Percentiles rank a stretch among this genome's conserved stretches.
Conservation (phyloP, 164 flowering plant genomes). For the Annona squamosa region DNA sequence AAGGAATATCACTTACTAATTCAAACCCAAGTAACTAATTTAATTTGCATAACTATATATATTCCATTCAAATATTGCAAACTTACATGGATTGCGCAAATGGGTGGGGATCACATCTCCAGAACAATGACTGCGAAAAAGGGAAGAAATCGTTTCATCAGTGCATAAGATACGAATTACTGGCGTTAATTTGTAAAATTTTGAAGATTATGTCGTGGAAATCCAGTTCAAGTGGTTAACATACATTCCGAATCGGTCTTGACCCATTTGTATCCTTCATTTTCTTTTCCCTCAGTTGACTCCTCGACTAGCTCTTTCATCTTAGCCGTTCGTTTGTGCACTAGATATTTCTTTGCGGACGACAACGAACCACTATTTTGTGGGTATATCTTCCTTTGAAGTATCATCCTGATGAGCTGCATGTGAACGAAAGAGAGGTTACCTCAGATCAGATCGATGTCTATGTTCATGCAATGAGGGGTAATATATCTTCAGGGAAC, state of each 20-base stretch:
- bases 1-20: no score
- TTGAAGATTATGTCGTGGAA: not conserved
- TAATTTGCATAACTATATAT: no score
- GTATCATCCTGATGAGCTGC: constrained; percentile 63
- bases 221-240: not conserved
- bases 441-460: constrained; percentile 3
- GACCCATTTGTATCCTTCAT: constrained; percentile 64
- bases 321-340: constrained; percentile 25
- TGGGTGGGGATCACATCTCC: constrained; percentile 35
- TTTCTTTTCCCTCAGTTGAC: constrained; percentile 11
- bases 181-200: no score
- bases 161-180: not conserved
- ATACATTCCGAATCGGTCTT: constrained; percentile 78
- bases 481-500: no score
- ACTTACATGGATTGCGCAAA: not conserved
- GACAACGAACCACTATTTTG: constrained; percentile 32
- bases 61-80: no score
- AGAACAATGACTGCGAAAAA: constrained; percentile 61
- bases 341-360: constrained; percentile 42
- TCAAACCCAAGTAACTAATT: no score
- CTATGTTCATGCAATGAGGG: no score
- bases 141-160: constrained; percentile 3
- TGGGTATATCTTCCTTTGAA: constrained; percentile 59
- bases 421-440: not conserved
- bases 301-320: constrained; percentile 27